Conservation (phyloP, 2,329 filamentous ascomycete genomes). For the Apiospora hydei region DNA sequence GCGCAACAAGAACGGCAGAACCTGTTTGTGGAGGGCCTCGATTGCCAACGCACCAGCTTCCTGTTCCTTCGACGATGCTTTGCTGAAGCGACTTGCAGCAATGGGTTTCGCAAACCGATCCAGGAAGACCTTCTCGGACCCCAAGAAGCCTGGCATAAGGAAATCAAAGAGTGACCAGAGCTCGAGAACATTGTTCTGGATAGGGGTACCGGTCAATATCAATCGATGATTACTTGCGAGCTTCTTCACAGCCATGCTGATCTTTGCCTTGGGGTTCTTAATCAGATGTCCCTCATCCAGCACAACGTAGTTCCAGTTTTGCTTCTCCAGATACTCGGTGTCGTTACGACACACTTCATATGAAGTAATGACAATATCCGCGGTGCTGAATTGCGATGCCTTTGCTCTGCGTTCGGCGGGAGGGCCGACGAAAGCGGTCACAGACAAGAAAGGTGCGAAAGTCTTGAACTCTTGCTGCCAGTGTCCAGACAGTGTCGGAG, state of each 20-base stretch:
- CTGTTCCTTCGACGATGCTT: conserved; percentile 97
- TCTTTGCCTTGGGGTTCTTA: conserved; percentile 98
- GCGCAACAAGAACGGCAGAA: conserved; percentile 92
- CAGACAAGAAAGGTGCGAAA: conserved; percentile 92
- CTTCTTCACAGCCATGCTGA: conserved; percentile 89
- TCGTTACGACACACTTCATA: conserved; percentile 99
- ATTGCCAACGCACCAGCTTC: conserved; percentile 96
- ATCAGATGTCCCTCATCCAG: conserved; percentile 97
- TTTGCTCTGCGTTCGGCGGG: conserved; percentile 80
- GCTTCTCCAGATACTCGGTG: conserved; percentile 79
- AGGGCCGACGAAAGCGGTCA: conserved; percentile 89
- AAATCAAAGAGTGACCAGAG: conserved; percentile 99
- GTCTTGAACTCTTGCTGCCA: conserved; percentile 98
- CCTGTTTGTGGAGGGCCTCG: conserved; percentile 98
- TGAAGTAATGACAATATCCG: conserved; percentile 95
- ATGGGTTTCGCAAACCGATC: conserved; percentile 96
- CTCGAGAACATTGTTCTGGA: conserved; percentile 97
- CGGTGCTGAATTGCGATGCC: conserved; percentile 72
- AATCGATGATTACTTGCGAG: conserved; percentile 91
- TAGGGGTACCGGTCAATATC: conserved; percentile 95
- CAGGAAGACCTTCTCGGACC: conserved; percentile 92
- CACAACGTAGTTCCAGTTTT: conserved; percentile 97
- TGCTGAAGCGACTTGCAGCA: conserved; percentile 91
- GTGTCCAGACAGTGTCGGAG: conserved; percentile 93
- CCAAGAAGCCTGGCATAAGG: conserved; percentile 97